Evolutionary conservation across 2,329 filamentous ascomycete genomes (phyloP).

Genomic region (Trichoderma brevicompactum): DNA sequence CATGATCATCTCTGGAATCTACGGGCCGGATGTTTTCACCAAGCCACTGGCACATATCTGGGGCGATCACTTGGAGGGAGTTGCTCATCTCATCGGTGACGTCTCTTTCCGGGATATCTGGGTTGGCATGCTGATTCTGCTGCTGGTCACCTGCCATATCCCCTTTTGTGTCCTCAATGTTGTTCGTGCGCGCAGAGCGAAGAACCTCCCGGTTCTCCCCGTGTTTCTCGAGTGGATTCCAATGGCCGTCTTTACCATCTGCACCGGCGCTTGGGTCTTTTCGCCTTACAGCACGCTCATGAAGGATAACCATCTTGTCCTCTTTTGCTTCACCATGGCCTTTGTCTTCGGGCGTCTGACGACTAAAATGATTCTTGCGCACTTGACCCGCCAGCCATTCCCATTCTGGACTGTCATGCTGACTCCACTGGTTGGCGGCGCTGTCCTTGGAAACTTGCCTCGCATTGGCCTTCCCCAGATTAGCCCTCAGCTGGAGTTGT

Average conservation of each 20-base stretch:
- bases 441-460: slow-evolving; percentile 81
- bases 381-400: slow-evolving; percentile 90
- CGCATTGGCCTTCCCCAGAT: slow-evolving; percentile 71
- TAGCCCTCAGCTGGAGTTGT: slow-evolving; percentile 68
- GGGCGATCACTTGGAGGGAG: slow-evolving; percentile 55
- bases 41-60: slow-evolving; percentile 72
- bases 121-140: slow-evolving; percentile 71
- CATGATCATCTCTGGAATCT: slow-evolving; percentile 86
- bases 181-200: slow-evolving; percentile 70
- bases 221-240: slow-evolving; percentile 94
- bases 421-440: slow-evolving; percentile 82
- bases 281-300: slow-evolving; percentile 85
- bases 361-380: slow-evolving; percentile 97
- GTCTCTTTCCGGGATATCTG: slow-evolving; percentile 85
- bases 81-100: slow-evolving; percentile 66
- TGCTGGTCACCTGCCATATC: slow-evolving; percentile 74
- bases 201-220: slow-evolving; percentile 74
- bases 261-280: slow-evolving; percentile 82
- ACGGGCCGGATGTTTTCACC: slow-evolving; percentile 86
- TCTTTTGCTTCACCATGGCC: slow-evolving; percentile 93
- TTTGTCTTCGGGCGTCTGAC: slow-evolving; percentile 98
- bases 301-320: slow-evolving; percentile 81
- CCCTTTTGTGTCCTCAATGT: slow-evolving; percentile 92
- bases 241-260: slow-evolving; percentile 78
- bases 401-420: slow-evolving; percentile 96